These are phyloP conservation scores for Pilasporangium apinafurcum DNA, from an alignment of 352 stramenopile genomes.

Conservation along the genomic window DNA sequence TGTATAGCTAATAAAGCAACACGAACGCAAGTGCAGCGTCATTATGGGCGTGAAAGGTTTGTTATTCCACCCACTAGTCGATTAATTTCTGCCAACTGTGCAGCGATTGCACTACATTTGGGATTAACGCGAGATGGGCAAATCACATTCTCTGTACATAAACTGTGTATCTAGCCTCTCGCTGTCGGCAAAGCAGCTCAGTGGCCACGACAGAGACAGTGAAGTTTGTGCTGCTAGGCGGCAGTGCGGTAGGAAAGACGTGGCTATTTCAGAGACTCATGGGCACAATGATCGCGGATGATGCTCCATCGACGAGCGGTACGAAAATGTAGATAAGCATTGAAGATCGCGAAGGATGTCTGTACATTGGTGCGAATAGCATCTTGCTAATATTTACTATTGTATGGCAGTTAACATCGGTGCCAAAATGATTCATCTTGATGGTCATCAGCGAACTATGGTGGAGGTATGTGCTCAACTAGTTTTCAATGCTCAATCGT, in stretches of 20 bases:
- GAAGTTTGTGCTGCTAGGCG: conserved; percentile 47
- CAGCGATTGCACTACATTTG: no score
- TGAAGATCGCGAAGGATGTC: no score
- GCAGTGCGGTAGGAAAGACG: conserved; percentile 38
- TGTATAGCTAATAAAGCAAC: no score
- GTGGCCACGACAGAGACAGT: conserved; percentile 12
- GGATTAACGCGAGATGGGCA: neutral
- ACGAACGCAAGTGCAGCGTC: no score
- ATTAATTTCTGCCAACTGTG: no score
- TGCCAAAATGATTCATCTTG: conserved; percentile 45
- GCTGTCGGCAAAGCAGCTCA: conserved; percentile 9
- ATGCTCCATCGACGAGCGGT: conserved; percentile 32
- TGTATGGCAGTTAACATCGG: conserved; percentile 28
- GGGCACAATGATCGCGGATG: conserved; percentile 15
- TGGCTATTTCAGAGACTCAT: conserved; percentile 45
- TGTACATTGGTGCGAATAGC: neutral
- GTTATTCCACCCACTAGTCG: no score
- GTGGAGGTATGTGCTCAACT: conserved; percentile 24
- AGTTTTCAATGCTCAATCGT: neutral
- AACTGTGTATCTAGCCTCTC: conserved; percentile 9
- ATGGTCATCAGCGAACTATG: conserved; percentile 20
- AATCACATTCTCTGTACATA: neutral
- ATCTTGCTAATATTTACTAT: neutral
- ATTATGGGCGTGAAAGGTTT: no score
- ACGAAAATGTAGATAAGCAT: no score